Conservation (phyloP, 1,139 yeast genomes). For the Geotrichum cucujoidarum region DNA sequence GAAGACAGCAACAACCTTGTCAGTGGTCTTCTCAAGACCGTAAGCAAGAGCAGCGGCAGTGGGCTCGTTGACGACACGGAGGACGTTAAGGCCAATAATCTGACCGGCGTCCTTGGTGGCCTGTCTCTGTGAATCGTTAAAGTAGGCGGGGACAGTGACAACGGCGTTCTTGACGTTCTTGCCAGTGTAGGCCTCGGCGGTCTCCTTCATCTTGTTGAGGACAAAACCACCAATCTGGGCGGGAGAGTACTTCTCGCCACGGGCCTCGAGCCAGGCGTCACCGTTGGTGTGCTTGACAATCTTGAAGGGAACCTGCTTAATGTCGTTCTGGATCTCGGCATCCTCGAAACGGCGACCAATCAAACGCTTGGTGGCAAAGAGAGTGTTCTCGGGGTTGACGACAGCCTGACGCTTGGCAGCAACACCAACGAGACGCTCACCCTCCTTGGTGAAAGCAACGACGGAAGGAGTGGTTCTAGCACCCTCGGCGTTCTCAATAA, state of each 20-base stretch:
- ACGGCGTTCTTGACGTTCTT: conserved; percentile 86
- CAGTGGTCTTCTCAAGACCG: conserved; percentile 82
- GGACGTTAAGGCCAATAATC: conserved; percentile 90
- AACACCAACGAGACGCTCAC: conserved; percentile 93
- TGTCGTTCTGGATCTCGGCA: conserved; percentile 92
- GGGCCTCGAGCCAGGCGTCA: conserved; percentile 98
- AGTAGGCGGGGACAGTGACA: conserved; percentile 96
- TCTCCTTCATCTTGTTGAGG: conserved; percentile 94
- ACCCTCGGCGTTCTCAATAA: conserved; percentile 97
- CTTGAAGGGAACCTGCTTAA: conserved; percentile 95
- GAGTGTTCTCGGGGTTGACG: conserved; percentile 95
- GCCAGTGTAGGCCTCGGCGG: conserved; percentile 89
- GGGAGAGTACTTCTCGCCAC: conserved; percentile 83
- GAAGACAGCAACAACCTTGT: conserved; percentile 73
- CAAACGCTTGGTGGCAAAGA: conserved; percentile 96
- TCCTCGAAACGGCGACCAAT: conserved; percentile 98
- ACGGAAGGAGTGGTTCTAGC: conserved; percentile 98
- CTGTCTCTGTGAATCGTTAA: conserved; percentile 97
- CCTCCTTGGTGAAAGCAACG: conserved; percentile 95
- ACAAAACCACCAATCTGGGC: conserved; percentile 97
- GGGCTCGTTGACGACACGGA: conserved; percentile 98
- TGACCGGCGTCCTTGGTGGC: conserved; percentile 99
- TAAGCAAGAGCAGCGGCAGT: conserved; percentile 98
- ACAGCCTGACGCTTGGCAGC: conserved; percentile 99
- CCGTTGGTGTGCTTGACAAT: conserved; percentile 94